phyloP scores from a whole-genome alignment of 2,329 filamentous ascomycete species.

The Diaporthe citrichinensis region DNA sequence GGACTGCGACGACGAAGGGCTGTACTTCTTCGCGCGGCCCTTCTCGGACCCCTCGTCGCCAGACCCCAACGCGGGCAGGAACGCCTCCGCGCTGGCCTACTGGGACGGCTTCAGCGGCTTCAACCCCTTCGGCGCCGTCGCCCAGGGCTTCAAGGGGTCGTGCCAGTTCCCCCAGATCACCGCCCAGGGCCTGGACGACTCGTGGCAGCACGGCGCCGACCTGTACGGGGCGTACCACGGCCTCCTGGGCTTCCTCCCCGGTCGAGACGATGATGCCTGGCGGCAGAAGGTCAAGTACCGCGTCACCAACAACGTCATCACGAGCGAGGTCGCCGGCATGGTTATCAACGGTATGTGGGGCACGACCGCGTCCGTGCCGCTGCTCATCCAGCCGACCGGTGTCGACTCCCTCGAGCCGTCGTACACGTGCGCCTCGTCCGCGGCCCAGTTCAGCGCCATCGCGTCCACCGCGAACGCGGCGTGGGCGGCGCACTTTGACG shows the following conservation, averaged over 20 bases:
- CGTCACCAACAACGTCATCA: slow-evolving; percentile 87
- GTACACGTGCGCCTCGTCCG: slow-evolving; percentile 74
- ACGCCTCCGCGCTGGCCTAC: slow-evolving; percentile 67
- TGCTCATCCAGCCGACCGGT: slow-evolving; percentile 66
- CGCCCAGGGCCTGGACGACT: slow-evolving; percentile 78
- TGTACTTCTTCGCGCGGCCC: slow-evolving; percentile 78
- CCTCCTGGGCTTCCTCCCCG: slow-evolving; percentile 76
- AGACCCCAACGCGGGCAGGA: slow-evolving; percentile 34
- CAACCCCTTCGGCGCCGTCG: slow-evolving; percentile 73
- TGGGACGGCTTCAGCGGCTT: slow-evolving; percentile 72
- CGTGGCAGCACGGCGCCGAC: slow-evolving; percentile 82
- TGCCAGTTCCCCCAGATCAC: slow-evolving; percentile 90
- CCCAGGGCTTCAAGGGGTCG: slow-evolving; percentile 77
- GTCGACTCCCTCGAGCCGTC: slow-evolving; percentile 82
- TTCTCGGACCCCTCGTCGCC: slow-evolving; percentile 49
- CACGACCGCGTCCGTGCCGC: slow-evolving; percentile 56
- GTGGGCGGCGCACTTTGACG: slow-evolving; percentile 77
- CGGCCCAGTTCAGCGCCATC: slow-evolving; percentile 58
- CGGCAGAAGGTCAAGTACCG: slow-evolving; percentile 70
- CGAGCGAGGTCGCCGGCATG: slow-evolving; percentile 84
- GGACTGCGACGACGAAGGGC: slow-evolving; percentile 78
- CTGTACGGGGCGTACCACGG: slow-evolving; percentile 82
- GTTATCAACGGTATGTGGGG: slow-evolving; percentile 79
- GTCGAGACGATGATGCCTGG: slow-evolving; percentile 57
- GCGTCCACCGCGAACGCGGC: slow-evolving; percentile 57